phyloP scores from a whole-genome alignment of 257 asterid species.

The Coffea canephora region DNA sequence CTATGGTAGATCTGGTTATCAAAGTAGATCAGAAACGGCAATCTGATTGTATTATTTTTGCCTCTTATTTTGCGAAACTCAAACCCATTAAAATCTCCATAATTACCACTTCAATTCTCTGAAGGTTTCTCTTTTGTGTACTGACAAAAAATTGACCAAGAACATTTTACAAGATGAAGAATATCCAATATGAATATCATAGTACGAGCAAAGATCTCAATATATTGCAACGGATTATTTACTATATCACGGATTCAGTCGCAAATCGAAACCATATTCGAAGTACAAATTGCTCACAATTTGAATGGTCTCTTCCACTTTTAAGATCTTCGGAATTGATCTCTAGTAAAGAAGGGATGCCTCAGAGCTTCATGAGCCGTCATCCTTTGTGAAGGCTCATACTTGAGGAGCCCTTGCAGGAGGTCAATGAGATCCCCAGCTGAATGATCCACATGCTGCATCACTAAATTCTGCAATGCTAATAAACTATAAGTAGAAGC shows the following conservation, averaged over 20 bases:
- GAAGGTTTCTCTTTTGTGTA: too few species aligned
- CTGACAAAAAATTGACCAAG: too few species aligned
- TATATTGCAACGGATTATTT: neutral
- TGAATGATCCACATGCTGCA: slow-evolving; percentile 54
- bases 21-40: too few species aligned
- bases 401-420: slow-evolving; percentile 46
- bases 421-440: slow-evolving; percentile 53
- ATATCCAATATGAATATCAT: neutral
- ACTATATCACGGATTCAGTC: neutral
- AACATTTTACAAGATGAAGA: too few species aligned
- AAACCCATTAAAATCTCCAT: too few species aligned
- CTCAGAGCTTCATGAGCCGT: slow-evolving; percentile 45
- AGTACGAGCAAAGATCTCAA: neutral
- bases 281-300: neutral
- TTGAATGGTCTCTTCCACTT: neutral
- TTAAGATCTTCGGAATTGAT: slow-evolving; percentile 29
- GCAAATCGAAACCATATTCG: neutral
- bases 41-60: too few species aligned
- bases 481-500: too few species aligned
- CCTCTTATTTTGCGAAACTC: too few species aligned
- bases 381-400: slow-evolving; percentile 41
- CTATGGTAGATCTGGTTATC: too few species aligned
- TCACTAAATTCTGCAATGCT: slow-evolving; percentile 43
- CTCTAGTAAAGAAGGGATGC: slow-evolving; percentile 45
- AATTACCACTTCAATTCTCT: too few species aligned